These are phyloP conservation scores for Suillus bovinus DNA, from an alignment of 768 basidiomycete species.

Conservation along the genomic window DNA sequence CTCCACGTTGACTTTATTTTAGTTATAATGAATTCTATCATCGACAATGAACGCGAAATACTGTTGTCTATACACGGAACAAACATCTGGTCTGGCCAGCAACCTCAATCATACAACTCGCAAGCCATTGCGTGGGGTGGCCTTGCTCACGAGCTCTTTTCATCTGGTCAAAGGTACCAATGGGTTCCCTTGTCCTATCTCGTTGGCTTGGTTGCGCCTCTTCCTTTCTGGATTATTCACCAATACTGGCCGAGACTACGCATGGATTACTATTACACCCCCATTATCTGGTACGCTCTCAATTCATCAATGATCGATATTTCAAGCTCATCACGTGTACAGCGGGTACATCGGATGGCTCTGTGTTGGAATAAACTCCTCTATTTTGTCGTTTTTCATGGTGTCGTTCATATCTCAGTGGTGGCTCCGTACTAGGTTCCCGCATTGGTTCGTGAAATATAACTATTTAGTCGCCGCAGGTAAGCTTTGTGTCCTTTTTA, in stretches of 20 bases:
- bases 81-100: slow-evolving; percentile 34
- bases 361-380: slow-evolving; percentile 30
- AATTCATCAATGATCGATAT: background rate
- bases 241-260: slow-evolving; percentile 34
- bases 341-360: slow-evolving; percentile 23
- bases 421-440: slow-evolving; percentile 37
- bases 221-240: slow-evolving; percentile 44
- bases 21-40: slow-evolving; percentile 61
- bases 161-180: slow-evolving; percentile 29
- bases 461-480: slow-evolving; percentile 46
- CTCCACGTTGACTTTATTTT: slow-evolving; percentile 16
- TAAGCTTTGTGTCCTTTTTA: slow-evolving; percentile 2
- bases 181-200: slow-evolving; percentile 42
- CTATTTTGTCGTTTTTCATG: slow-evolving; percentile 14
- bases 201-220: slow-evolving; percentile 34
- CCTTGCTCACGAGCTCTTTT: slow-evolving; percentile 36
- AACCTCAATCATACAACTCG: slow-evolving; percentile 31
- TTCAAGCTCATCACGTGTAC: slow-evolving; percentile 10
- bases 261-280: slow-evolving; percentile 29
- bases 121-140: slow-evolving; percentile 42
- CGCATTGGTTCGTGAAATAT: slow-evolving; percentile 39
- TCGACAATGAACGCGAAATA: slow-evolving; percentile 49
- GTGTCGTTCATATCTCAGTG: slow-evolving; percentile 38
- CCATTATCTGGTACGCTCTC: slow-evolving; percentile 27
- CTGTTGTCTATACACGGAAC: slow-evolving; percentile 58